These are phyloP conservation scores for Globisporangium lucens DNA, from an alignment of 352 stramenopile genomes.

Conservation along the genomic window DNA sequence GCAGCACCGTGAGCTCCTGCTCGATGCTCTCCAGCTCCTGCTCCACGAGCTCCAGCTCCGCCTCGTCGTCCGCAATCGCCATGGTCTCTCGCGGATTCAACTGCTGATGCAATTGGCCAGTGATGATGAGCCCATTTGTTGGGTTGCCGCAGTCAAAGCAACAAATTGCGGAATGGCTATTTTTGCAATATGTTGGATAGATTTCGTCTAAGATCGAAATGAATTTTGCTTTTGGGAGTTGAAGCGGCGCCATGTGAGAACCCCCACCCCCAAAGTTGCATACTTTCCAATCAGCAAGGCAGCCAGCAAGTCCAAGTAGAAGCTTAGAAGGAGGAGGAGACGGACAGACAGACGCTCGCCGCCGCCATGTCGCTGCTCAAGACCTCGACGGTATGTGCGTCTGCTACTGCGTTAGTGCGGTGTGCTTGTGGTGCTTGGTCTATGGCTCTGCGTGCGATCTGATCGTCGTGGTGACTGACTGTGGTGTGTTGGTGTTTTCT, in stretches of 20 bases:
- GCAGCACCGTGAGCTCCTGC: slow-evolving; percentile 46
- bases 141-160: background rate
- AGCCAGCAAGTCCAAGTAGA: background rate
- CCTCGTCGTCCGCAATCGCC: slow-evolving; percentile 26
- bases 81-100: background rate
- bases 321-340: background rate
- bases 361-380: slow-evolving; percentile 76
- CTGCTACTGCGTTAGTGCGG: background rate
- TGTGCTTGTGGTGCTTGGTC: background rate
- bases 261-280: background rate
- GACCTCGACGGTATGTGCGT: slow-evolving; percentile 55
- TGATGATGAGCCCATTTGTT: background rate
- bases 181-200: background rate
- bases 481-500: background rate
- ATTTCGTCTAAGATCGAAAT: background rate
- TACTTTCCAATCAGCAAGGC: background rate
- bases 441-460: background rate
- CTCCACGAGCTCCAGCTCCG: slow-evolving; percentile 48
- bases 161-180: background rate
- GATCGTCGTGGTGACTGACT: background rate
- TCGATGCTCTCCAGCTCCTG: slow-evolving; percentile 52
- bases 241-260: background rate
- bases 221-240: background rate
- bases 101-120: background rate
- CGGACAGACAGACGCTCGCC: background rate